Conservation (phyloP, 345 rosid genomes). For the Eucalyptus globulus region DNA sequence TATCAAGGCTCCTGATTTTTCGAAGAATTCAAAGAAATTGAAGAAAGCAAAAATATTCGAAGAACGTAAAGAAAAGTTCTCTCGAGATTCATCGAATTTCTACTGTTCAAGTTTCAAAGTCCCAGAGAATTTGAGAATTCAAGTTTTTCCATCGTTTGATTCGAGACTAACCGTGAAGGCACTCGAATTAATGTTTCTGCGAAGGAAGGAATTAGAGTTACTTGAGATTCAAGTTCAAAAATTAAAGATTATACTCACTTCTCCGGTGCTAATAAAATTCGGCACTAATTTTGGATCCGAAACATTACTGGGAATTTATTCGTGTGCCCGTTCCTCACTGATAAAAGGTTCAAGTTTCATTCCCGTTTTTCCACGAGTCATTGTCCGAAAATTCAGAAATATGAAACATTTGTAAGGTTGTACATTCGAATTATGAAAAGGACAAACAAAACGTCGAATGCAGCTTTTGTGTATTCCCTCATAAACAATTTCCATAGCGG, state of each 20-base stretch:
- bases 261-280: not conserved
- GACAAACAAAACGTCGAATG: not conserved
- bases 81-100: not conserved
- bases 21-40: not conserved
- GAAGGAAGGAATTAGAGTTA: not conserved
- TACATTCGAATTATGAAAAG: not conserved
- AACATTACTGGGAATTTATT: not conserved
- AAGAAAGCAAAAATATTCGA: not conserved
- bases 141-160: not conserved
- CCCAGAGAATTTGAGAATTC: not conserved
- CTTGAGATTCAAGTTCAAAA: not conserved
- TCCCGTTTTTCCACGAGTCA: not conserved
- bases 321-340: not conserved
- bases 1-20: not conserved
- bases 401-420: not conserved
- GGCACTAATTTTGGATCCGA: not conserved
- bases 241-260: not conserved
- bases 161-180: not conserved
- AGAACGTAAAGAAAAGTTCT: not conserved
- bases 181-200: not conserved
- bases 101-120: not conserved
- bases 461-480: not conserved
- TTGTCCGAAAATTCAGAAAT: not conserved
- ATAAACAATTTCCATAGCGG: not conserved
- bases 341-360: not conserved